These are phyloP conservation scores for Lindgomyces ingoldianus DNA, from an alignment of 495 filamentous ascomycete genomes.

Conservation along the genomic window DNA sequence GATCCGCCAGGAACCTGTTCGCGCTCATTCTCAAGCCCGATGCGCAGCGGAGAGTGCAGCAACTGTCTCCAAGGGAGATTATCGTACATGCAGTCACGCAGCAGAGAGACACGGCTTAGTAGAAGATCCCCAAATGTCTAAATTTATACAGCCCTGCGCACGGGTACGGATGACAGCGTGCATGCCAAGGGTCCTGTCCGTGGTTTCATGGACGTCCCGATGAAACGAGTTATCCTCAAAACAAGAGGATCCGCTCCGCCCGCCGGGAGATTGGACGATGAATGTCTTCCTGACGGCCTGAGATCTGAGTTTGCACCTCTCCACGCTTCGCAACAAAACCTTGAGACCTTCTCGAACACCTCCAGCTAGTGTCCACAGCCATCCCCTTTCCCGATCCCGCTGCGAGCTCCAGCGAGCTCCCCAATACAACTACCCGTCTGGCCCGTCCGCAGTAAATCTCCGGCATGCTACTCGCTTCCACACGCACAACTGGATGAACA, in stretches of 20 bases:
- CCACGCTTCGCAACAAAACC: conserved; percentile 21
- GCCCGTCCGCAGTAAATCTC: conserved; percentile 30
- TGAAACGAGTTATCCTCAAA: conserved; percentile 38
- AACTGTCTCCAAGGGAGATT: not conserved
- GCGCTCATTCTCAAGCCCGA: not conserved
- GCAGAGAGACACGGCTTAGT: conserved; percentile 17
- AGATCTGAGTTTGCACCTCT: conserved; percentile 10
- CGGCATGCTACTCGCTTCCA: conserved; percentile 32
- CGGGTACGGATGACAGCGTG: conserved; percentile 34
- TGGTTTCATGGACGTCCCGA: conserved; percentile 34
- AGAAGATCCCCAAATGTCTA: conserved; percentile 19
- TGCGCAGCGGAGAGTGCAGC: conserved; percentile 8
- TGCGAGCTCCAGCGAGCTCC: not conserved
- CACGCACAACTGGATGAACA: conserved; percentile 22
- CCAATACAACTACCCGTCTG: conserved; percentile 11
- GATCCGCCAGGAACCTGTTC: conserved; percentile 8
- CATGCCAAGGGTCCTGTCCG: conserved; percentile 34
- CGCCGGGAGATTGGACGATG: conserved; percentile 35
- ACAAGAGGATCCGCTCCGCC: conserved; percentile 35
- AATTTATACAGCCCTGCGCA: conserved; percentile 36
- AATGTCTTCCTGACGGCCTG: conserved; percentile 34
- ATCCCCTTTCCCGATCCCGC: conserved; percentile 12
- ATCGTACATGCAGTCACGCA: not conserved
- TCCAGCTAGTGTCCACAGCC: conserved; percentile 8
- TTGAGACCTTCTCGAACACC: conserved; percentile 26